Evolutionary conservation across 2,329 filamentous ascomycete genomes (phyloP).

Genomic region (Fonsecaea pedrosoi): DNA sequence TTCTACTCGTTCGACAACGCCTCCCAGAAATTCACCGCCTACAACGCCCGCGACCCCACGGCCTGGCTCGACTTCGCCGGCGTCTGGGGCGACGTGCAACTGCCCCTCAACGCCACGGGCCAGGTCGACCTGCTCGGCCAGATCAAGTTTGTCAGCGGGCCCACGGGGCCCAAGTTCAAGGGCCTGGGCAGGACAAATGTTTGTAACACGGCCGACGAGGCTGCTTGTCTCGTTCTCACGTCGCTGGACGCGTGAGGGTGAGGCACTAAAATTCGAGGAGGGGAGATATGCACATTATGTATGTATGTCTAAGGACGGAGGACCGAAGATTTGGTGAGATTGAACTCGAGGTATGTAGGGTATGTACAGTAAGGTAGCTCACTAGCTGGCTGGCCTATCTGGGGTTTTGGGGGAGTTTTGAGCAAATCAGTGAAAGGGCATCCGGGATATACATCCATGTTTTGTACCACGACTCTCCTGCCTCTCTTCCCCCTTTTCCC

Average conservation of each 20-base stretch:
- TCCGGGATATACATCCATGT: too few species aligned
- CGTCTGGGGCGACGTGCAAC: conserved; percentile 68
- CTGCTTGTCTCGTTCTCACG: neutral
- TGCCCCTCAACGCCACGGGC: conserved; percentile 57
- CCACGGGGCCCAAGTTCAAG: conserved; percentile 68
- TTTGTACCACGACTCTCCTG: too few species aligned
- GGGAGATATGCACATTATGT: too few species aligned
- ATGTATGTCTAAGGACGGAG: too few species aligned
- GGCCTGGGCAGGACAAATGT: conserved; percentile 61
- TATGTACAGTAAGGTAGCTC: too few species aligned
- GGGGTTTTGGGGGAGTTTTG: too few species aligned
- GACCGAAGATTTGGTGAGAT: too few species aligned
- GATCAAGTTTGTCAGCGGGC: conserved; percentile 63
- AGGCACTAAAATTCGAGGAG: neutral
- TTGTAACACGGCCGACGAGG: conserved; percentile 47
- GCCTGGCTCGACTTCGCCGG: conserved; percentile 65
- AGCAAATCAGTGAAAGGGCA: too few species aligned
- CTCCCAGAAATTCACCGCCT: conserved; percentile 55
- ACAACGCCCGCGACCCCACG: conserved; percentile 55
- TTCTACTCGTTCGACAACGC: conserved; percentile 60
- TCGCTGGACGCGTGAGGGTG: neutral
- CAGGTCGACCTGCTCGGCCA: conserved; percentile 56
- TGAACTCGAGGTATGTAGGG: too few species aligned
- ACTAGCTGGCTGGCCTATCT: too few species aligned
- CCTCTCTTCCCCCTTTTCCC: too few species aligned